Base-by-base conservation (phyloP, 2,329 filamentous ascomycete species). In the Coniochaeta sp. region DNA sequence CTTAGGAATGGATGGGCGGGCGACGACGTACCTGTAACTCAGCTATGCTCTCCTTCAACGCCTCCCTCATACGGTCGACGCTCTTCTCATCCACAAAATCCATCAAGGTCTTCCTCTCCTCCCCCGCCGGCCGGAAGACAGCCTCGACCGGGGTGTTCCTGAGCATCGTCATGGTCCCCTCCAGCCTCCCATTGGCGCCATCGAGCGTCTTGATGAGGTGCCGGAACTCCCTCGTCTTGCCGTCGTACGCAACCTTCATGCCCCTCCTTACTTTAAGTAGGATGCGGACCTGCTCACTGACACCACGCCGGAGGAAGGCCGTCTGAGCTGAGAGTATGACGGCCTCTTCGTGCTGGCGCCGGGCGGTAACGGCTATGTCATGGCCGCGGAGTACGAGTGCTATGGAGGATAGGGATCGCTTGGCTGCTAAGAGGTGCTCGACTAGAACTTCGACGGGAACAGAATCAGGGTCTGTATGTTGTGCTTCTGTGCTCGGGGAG, bases 391-490 rank as follows among this genome's bases (percentile, higher is more conserved):
- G 85, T 49, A 96, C 89, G 54, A 88, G 84, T 38, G 78, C 82
- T 66, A 95, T 91, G 10, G 90, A 90, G 14, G 87, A 88, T 4
- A 97, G 79, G 1, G 91, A 91, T 42, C 89, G 83, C 66, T 96
- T 96, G 8, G 92, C 88, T 27, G 87, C 85, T 35, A 96, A 82
- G 31, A 96, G 85, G 69, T 95, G 85, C 50, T 83, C 81, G 52
- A 96, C 88, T 40, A 97, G 82, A 20, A 83, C 83, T 60, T 95
- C 89, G 62, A 95, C 80, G 22, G 78, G 67, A 4, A 76, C 66
- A 24, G 68, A 6, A 14, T 28, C 42, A 60, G 38, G 48, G 67
- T 67, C 48, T 68, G 6, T n/a, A 6, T 20, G 3, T 6, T 38
- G 62, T 27, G 5, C 57, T 56, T 10, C 16, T 46, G 8, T 50